phyloP scores from a whole-genome alignment of 768 basidiomycete genomes.

The Xanthoconium stramineum region DNA sequence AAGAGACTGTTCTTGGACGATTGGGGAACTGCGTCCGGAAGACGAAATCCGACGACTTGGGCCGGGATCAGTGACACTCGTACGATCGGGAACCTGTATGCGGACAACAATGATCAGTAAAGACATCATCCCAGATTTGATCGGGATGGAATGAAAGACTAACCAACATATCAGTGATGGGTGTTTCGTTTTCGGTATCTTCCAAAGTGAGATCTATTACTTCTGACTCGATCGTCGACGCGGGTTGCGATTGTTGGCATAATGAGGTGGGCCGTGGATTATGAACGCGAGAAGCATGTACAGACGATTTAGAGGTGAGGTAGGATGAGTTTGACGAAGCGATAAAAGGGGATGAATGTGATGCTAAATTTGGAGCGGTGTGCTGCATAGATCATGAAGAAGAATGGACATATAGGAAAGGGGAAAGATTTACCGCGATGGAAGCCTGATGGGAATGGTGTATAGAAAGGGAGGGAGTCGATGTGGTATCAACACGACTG shows the following conservation, averaged over 20 bases:
- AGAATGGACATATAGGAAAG: background rate
- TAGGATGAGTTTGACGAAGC: background rate
- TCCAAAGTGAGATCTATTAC: slow-evolving; percentile 22
- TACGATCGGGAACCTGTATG: background rate
- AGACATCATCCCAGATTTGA: background rate
- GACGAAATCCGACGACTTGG: background rate
- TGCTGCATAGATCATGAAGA: slow-evolving; percentile 10
- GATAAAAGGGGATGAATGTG: background rate
- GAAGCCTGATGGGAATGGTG: slow-evolving; percentile 7
- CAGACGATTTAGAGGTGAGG: slow-evolving; percentile 4
- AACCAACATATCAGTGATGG: slow-evolving; percentile 11
- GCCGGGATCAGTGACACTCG: background rate
- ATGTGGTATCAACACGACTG: slow-evolving; percentile 10
- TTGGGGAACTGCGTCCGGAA: slow-evolving; percentile 5
- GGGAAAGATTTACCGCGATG: slow-evolving; percentile 12
- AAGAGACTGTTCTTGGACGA: slow-evolving; percentile 18
- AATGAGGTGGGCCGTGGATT: slow-evolving; percentile 1
- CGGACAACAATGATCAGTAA: background rate
- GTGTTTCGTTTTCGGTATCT: slow-evolving; percentile 23
- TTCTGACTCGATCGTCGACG: slow-evolving; percentile 1
- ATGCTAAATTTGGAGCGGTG: background rate
- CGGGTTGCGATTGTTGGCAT: background rate
- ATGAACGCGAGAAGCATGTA: slow-evolving; percentile 4
- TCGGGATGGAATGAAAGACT: slow-evolving; percentile 11
- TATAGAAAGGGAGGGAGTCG: background rate